Percentiles rank a stretch among this genome's conserved stretches.
Conservation (phyloP, 495 filamentous ascomycete species). For the Wilcoxina mikolae region DNA sequence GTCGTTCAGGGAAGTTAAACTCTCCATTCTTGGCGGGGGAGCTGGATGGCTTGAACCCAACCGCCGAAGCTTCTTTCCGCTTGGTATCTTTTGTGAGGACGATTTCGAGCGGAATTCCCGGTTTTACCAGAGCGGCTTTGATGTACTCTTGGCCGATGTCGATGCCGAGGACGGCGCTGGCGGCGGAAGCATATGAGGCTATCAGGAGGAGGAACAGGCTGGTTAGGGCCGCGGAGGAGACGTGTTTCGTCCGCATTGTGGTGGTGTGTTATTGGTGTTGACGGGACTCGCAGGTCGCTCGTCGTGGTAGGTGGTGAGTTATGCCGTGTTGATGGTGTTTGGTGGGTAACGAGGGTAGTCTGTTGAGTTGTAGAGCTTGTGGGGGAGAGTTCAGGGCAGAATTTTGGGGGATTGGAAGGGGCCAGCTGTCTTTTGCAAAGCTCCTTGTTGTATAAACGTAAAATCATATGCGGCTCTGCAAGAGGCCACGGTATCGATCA, state of each 20-base stretch:
- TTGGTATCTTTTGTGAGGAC: constrained; percentile 97
- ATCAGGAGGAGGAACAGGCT: constrained; percentile 41
- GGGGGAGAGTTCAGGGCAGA: too few relatives aligned
- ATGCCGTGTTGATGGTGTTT: not conserved
- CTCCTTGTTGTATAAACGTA: not conserved
- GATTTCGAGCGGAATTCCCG: constrained; percentile 94
- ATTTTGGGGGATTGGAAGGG: not conserved
- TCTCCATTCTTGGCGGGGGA: constrained; percentile 40
- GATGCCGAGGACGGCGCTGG: constrained; percentile 70
- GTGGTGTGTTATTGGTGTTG: not conserved
- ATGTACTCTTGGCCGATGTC: constrained; percentile 96
- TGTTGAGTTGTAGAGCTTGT: too few relatives aligned
- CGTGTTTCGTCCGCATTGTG: constrained; percentile 3
- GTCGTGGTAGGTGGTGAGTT: not conserved
- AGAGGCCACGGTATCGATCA: constrained; percentile 1
- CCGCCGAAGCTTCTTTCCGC: constrained; percentile 81
- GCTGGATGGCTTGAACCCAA: constrained; percentile 78
- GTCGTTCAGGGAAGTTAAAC: constrained; percentile 61
- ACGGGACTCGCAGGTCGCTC: not conserved
- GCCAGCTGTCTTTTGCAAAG: constrained; percentile 1
- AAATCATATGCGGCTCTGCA: not conserved
- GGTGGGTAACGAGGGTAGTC: too few relatives aligned
- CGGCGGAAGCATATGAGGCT: constrained; percentile 42
- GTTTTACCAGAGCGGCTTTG: constrained; percentile 92
- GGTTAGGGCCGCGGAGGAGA: constrained; percentile 1